Conservation (phyloP, 345 rosid genomes). For the Kandelia obovata region DNA sequence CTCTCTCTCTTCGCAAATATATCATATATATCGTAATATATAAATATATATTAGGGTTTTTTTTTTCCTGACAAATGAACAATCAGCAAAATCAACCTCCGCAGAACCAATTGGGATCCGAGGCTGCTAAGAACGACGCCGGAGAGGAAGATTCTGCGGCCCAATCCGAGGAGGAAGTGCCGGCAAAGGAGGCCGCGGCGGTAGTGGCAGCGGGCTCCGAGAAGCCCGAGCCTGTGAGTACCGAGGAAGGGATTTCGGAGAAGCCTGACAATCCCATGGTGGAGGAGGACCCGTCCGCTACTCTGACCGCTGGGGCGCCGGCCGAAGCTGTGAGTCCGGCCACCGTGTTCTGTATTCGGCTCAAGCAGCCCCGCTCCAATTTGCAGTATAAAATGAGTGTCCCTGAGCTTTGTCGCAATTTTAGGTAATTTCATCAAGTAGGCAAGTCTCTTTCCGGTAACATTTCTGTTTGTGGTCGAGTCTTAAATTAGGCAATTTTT, state of each 20-base stretch:
- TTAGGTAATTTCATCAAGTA: constrained; percentile 42
- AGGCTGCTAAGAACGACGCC: background rate
- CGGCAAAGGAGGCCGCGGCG: background rate
- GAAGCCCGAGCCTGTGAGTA: constrained; percentile 18
- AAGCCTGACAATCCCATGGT: constrained; percentile 62
- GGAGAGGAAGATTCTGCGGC: constrained; percentile 25
- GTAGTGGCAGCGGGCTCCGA: constrained; percentile 28
- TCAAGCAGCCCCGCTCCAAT: constrained; percentile 82
- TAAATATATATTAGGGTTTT: constrained; percentile 40
- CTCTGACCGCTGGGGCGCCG: background rate
- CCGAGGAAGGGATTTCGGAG: constrained; percentile 32
- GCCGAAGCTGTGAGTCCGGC: constrained; percentile 57
- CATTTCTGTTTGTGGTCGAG: background rate
- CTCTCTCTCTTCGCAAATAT: background rate
- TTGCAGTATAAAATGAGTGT: constrained; percentile 86
- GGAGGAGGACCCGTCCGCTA: constrained; percentile 33
- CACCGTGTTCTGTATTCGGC: constrained; percentile 79
- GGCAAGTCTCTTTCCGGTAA: background rate
- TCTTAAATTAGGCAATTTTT: background rate
- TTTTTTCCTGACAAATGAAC: constrained; percentile 41
- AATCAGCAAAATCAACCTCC: constrained; percentile 18
- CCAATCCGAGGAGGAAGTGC: constrained; percentile 29
- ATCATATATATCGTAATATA: constrained; percentile 7
- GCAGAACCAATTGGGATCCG: constrained; percentile 19
- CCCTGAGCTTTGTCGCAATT: constrained; percentile 85